A percentile compares a stretch with the other conserved stretches of the same genome.
Evolutionary conservation across 768 basidiomycete genomes (phyloP).

Genomic region (Rhodotorula diobovata): DNA sequence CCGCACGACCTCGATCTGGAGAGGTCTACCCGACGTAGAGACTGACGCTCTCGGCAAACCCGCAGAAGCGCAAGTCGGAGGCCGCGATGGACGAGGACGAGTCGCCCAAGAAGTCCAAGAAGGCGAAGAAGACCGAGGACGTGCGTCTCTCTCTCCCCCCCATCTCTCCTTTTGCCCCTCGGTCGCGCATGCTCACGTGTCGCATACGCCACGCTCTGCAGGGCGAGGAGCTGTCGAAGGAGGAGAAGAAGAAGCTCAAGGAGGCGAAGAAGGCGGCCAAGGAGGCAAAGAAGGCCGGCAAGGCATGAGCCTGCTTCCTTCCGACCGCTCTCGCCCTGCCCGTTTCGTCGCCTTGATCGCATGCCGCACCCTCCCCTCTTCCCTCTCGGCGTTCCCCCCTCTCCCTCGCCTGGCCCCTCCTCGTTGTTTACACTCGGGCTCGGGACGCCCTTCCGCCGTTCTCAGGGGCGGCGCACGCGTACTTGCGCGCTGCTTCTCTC

Average conservation of each 20-base stretch:
- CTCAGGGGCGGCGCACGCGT: too few species aligned
- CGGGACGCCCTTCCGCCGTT: too few species aligned
- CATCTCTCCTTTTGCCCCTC: too few species aligned
- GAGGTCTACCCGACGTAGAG: too few species aligned
- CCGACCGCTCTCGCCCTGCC: too few species aligned
- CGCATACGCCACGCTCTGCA: neutral
- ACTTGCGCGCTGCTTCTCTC: neutral
- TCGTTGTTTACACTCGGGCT: too few species aligned
- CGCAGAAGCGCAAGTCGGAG: constrained; percentile 14
- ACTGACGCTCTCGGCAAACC: too few species aligned
- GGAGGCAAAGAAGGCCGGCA: constrained; percentile 12
- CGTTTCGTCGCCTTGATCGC: too few species aligned
- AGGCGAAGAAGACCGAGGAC: constrained; percentile 17
- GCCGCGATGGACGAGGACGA: neutral
- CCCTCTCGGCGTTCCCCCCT: too few species aligned
- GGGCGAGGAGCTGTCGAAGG: constrained; percentile 17
- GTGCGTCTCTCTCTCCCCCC: neutral
- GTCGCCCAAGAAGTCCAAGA: constrained; percentile 24
- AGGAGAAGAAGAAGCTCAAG: constrained; percentile 27
- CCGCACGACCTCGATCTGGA: too few species aligned
- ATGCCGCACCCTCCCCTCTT: too few species aligned
- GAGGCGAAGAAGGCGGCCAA: constrained; percentile 27
- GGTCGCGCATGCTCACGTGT: neutral
- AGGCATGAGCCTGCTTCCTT: neutral
- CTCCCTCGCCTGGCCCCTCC: too few species aligned